Evolutionary conservation across 2,329 filamentous ascomycete genomes (phyloP), one percentile per base, ranked within the genome.

Genomic region (Cytospora piceae): DNA sequence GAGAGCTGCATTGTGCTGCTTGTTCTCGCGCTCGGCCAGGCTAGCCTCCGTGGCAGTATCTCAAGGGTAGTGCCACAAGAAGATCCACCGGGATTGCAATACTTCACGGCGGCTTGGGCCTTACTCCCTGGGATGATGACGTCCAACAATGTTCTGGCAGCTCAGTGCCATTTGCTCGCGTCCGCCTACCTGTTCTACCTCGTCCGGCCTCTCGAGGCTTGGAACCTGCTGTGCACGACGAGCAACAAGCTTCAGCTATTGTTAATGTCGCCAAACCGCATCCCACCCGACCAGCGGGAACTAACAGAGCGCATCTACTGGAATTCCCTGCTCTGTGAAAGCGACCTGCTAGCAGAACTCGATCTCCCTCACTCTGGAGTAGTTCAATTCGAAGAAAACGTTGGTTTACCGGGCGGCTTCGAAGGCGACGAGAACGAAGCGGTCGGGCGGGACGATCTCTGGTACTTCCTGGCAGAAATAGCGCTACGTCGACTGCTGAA

Each of bases 381-480:
- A 59, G 90, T 93, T 27, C 89, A 92, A 70, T 92, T 92, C 63
- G 92, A 94, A 75, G 91, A 94, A 72, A 87, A 87, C 24, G 90
- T 94, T 65, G 90, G 90, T 12, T 80, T 95, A 1, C 92, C 92
- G 1, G 89, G 90, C 5, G 90, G 90, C 0, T 95, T 94, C 69
- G 90, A 91, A 72, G 87, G 88, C n/a, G 87, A 89, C 63, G 86
- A 89, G 69, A 80, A 82, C 9, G 84, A 86, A 69, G 80, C 85
- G 8, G 85, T 87, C 9, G 90, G 90, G 15, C 85, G 87, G 58
- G 92, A 94, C 71, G 91, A 94, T 66, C 80, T 94, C 17, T 94
- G 92, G 91, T 95, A 95, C 73, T 94, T 94, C 71, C 80, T 94
- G 34, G 91, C 92, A 46, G 91, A 94, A 72, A 94, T 95, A 68